Evolutionary conservation across 2,329 filamentous ascomycete species (phyloP).

Genomic region (Aspergillus chevalieri): DNA sequence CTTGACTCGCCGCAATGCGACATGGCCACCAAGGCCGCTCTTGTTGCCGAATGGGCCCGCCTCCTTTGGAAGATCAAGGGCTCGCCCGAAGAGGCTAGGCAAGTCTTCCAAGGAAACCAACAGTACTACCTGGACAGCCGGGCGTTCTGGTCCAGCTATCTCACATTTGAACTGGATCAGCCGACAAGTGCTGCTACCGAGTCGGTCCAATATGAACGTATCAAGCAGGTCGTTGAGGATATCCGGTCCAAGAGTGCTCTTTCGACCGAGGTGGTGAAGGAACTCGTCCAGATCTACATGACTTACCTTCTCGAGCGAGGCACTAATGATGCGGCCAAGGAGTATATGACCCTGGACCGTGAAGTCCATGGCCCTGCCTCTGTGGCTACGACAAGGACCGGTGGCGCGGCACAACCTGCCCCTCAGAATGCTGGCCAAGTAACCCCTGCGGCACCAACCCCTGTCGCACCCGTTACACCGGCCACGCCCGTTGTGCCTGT

Average conservation of each 20-base stretch:
- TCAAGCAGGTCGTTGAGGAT: constrained; percentile 73
- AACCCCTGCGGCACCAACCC: constrained; percentile 4
- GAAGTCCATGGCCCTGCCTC: constrained; percentile 68
- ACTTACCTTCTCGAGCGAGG: constrained; percentile 77
- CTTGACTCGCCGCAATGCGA: constrained; percentile 68
- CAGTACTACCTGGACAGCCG: constrained; percentile 80
- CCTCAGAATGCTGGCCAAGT: constrained; percentile 14
- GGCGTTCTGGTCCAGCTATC: constrained; percentile 83
- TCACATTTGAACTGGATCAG: constrained; percentile 83
- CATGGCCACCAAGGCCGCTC: constrained; percentile 73
- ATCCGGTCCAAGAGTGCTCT: constrained; percentile 69
- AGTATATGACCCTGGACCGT: constrained; percentile 74
- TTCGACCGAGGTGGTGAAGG: constrained; percentile 60
- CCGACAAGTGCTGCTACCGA: constrained; percentile 62
- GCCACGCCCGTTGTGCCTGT: constrained; percentile 1
- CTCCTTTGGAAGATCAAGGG: constrained; percentile 85
- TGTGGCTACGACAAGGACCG: constrained; percentile 28
- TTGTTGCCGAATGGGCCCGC: constrained; percentile 82
- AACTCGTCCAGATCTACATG: constrained; percentile 73
- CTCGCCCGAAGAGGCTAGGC: constrained; percentile 70
- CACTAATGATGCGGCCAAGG: constrained; percentile 74
- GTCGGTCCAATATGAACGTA: constrained; percentile 59
- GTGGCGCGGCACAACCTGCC: constrained; percentile 17
- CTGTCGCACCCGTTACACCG: constrained; percentile 1
- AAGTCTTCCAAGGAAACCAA: constrained; percentile 74